Base-by-base conservation (phyloP, 1,139 yeast species). In the Saccharomyces hybrid region DNA sequence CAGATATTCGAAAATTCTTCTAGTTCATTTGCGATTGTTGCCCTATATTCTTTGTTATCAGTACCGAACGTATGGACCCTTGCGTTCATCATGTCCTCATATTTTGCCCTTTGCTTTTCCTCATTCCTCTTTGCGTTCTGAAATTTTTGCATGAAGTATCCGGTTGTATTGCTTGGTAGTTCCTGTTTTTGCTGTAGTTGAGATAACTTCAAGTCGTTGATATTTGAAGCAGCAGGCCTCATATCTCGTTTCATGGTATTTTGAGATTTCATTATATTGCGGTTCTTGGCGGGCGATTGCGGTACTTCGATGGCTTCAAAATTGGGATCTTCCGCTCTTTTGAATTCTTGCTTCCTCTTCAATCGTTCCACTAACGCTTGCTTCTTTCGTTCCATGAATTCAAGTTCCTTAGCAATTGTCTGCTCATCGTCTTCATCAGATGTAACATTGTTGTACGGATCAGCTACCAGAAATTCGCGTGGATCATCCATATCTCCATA, bases 61-160 rank as follows among this genome's bases (percentile, higher is more conserved):
- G 59, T 58, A 27, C 62, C 66, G 60, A 75, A 73, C 3, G 77
- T 66, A 57, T 70, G 75, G 7, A 73, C 69, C 52, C 77, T 65
- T 2, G 71, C 56, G 25, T 60, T 60, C 59, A 71, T 53, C 54
- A 74, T 55, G 23, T 60, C 56, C 41, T 62, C 61, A 11, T 60
- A 58, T 16, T 56, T 54, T 28, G 55, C 49, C 25, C 58, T 57
- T 31, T 63, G 56, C 32, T 55, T 54, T 23, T 65, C 62, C 14
- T 61, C 64, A 38, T 62, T 57, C 44, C 57, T 57, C 48, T 66
- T 62, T 1, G 67, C 52, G 23, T 59, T 55, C 29, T 62, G 63
- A 26, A 72, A 67, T 29, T 62, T 63, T 13, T 69, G 62, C 7
- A 70, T 62, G 52, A 74, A 73, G 55, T 71, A 73, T 1, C 73